Conservation (phyloP, 2,329 filamentous ascomycete species). For the Alternaria dauci region DNA sequence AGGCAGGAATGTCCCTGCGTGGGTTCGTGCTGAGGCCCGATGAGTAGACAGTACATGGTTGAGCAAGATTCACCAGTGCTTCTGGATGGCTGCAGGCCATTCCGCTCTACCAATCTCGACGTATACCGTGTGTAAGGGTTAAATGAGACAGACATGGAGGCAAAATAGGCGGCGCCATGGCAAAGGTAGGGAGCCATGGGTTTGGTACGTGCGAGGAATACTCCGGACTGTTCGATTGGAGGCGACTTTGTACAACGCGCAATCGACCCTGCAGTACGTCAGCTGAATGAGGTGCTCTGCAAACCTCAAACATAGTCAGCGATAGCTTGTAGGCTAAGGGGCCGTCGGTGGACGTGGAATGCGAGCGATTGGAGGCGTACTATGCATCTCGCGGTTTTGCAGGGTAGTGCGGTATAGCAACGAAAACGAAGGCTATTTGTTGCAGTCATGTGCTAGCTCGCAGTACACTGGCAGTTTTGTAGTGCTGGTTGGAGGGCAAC, state of each 20-base stretch:
- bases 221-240: slow-evolving; percentile 1
- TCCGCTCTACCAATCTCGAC: not conserved
- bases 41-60: not conserved
- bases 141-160: not conserved
- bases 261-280: slow-evolving; percentile 3
- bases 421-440: too few relatives aligned
- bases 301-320: not conserved
- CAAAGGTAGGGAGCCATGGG: slow-evolving; percentile 1
- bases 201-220: not conserved
- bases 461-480: slow-evolving; percentile 1
- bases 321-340: not conserved
- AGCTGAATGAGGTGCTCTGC: not conserved
- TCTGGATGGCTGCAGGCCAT: not conserved
- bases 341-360: not conserved
- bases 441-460: slow-evolving; percentile 4
- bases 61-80: not conserved
- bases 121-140: not conserved
- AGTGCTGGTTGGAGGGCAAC: slow-evolving; percentile 14
- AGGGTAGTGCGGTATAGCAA: too few relatives aligned
- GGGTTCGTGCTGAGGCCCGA: not conserved
- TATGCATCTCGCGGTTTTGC: too few relatives aligned
- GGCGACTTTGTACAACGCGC: not conserved
- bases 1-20: not conserved
- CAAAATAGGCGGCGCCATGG: slow-evolving; percentile 1
- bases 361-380: not conserved